Evolutionary conservation across 2,329 filamentous ascomycete species (phyloP), one percentile per base, ranked within the genome.

Genomic region (Colletotrichum tamarilloi): DNA sequence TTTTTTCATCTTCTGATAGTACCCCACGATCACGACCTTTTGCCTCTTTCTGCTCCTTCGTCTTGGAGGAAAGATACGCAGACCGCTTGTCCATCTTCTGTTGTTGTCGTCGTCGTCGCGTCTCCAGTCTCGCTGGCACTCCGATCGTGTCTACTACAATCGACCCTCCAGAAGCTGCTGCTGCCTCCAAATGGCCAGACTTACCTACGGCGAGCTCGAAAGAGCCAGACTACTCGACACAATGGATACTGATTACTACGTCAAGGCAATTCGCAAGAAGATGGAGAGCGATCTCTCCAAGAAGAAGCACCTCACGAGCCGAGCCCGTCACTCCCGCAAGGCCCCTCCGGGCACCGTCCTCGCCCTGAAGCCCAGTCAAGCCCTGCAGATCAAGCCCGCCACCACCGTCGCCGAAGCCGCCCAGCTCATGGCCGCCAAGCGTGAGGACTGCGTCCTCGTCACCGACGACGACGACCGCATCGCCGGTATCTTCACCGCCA

Each of bases 401-500:
- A 98, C 95, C 30, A 98, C 94, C 62, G 96, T 99, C 69, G 93
- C 97, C 76, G 97, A 99, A 85, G 97, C 97, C 62, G 97, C 97
- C 53, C 97, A 99, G 87, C 88, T 99, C 80, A 99, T 99, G 97
- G 97, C 97, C 68, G 97, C 97, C 63, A 99, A 99, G 89, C 91
- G 97, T 79, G 97, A 99, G 84, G 97, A 99, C 83, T 99, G 97
- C 80, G 97, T 99, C 52, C 86, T 99, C 74, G 97, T 99, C 28
- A 99, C 97, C 55, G 97, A 99, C 82, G 96, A 98, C 76, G 95
- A 99, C 84, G 97, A 99, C 80, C 91, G 97, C 59, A 99, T 99
- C 84, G 94, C 97, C 57, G 97, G 97, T 85, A 99, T 99, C 82
- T 99, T 99, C 83, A 99, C 97, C 0, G 97, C 97, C 77, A 99